Conservation (phyloP, 805 yeast species). For the Starmerella bombi region DNA sequence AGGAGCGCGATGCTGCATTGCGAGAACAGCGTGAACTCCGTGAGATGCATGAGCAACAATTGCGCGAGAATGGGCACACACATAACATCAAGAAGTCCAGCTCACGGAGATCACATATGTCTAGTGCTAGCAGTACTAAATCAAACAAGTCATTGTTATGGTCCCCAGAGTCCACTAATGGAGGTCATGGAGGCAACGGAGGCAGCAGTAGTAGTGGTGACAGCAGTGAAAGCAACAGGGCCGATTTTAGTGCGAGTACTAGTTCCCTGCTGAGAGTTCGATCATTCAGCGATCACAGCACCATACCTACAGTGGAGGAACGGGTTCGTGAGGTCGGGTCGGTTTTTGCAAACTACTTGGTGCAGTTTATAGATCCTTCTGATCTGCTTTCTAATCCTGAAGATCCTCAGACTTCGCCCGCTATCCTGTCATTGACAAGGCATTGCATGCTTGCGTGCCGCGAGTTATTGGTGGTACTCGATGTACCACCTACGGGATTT, state of each 20-base stretch:
- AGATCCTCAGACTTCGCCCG: slow-evolving; percentile 19
- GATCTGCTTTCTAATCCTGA: slow-evolving; percentile 23
- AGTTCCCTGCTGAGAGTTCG: slow-evolving; percentile 5
- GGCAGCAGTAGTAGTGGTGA: neutral
- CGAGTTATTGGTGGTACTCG: slow-evolving; percentile 29
- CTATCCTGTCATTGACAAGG: slow-evolving; percentile 28
- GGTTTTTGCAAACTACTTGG: slow-evolving; percentile 27
- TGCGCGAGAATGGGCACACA: neutral
- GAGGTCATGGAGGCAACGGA: neutral
- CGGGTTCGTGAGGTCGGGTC: slow-evolving; percentile 28
- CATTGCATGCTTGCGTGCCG: slow-evolving; percentile 31
- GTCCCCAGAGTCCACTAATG: neutral
- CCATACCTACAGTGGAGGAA: slow-evolving; percentile 22
- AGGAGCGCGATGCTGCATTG: neutral
- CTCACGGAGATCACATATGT: neutral
- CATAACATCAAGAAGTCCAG: neutral
- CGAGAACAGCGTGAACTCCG: neutral
- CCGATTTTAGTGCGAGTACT: neutral
- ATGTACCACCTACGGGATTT: slow-evolving; percentile 23
- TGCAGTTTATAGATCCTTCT: slow-evolving; percentile 25
- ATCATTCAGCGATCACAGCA: slow-evolving; percentile 15
- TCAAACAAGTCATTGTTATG: neutral
- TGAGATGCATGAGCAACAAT: neutral
- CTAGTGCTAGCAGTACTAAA: neutral
- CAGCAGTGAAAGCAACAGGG: neutral